A percentile compares a stretch with the other conserved stretches of the same genome.
Evolutionary conservation across 2,329 filamentous ascomycete genomes (phyloP).

Genomic region (Clonostachys sp.): DNA sequence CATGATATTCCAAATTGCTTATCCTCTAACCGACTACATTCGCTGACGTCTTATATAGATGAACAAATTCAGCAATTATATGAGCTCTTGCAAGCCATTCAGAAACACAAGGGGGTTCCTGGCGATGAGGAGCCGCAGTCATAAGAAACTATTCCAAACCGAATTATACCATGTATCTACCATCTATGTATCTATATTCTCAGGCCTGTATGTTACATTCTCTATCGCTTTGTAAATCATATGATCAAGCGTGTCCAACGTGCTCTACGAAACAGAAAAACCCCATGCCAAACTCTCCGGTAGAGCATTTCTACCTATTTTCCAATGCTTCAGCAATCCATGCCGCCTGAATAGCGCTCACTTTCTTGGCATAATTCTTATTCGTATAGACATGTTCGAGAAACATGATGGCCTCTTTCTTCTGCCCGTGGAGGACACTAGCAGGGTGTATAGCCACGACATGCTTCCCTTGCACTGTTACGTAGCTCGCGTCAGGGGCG

Average conservation of each 20-base stretch:
- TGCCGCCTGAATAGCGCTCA: slow-evolving; percentile 53
- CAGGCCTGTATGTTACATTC: too few species aligned
- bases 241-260: too few species aligned
- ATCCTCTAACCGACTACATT: not conserved
- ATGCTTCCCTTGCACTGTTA: slow-evolving; percentile 55
- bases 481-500: slow-evolving; percentile 55
- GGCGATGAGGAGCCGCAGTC: not conserved
- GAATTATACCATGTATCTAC: not conserved
- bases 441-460: slow-evolving; percentile 58
- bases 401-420: slow-evolving; percentile 65
- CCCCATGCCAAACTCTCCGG: slow-evolving; percentile 2
- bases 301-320: slow-evolving; percentile 7
- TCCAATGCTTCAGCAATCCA: slow-evolving; percentile 53
- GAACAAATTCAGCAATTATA: slow-evolving; percentile 92
- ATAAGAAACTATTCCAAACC: not conserved
- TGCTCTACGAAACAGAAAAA: not conserved
- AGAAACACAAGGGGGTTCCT: slow-evolving; percentile 21
- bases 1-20: not conserved
- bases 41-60: slow-evolving; percentile 45
- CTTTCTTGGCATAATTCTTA: slow-evolving; percentile 64
- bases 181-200: not conserved
- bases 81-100: slow-evolving; percentile 84
- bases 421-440: slow-evolving; percentile 57
- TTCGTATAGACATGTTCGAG: slow-evolving; percentile 62
- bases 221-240: too few species aligned